Conservation (phyloP, 2,329 filamentous ascomycete genomes). For the Plectosphaerella cucumerina region DNA sequence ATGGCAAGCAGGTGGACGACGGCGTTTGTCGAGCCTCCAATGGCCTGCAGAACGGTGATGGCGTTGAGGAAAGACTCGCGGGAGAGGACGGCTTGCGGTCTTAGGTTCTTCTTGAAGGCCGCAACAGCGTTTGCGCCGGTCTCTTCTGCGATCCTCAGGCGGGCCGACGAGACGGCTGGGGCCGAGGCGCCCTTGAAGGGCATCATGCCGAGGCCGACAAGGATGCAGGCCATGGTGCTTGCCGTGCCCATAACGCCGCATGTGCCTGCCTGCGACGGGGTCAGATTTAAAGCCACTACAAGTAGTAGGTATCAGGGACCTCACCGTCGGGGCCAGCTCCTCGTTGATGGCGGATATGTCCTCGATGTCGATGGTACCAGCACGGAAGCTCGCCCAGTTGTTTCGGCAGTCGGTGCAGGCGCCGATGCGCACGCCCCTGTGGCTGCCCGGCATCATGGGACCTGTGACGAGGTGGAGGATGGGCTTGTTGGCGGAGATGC, state of each 20-base stretch:
- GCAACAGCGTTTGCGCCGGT: constrained; percentile 66
- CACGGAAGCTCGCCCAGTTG: constrained; percentile 68
- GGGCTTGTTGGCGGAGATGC: constrained; percentile 69
- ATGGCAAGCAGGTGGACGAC: constrained; percentile 86
- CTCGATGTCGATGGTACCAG: constrained; percentile 64
- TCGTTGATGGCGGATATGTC: constrained; percentile 69
- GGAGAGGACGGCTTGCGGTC: constrained; percentile 66
- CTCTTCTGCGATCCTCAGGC: constrained; percentile 76
- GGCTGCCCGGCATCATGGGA: constrained; percentile 71
- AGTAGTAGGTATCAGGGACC: constrained; percentile 12
- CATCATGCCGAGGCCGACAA: constrained; percentile 78
- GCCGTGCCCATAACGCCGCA: constrained; percentile 92
- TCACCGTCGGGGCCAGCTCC: constrained; percentile 65
- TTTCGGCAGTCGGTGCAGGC: constrained; percentile 73
- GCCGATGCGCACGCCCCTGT: constrained; percentile 59
- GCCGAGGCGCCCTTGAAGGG: constrained; percentile 74
- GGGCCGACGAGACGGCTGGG: constrained; percentile 72
- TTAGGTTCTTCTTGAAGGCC: constrained; percentile 61
- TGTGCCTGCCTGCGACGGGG: constrained; percentile 54
- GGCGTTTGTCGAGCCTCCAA: constrained; percentile 82
- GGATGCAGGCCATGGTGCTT: constrained; percentile 83
- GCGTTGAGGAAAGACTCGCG: constrained; percentile 79
- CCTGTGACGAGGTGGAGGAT: constrained; percentile 66
- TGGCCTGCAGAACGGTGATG: constrained; percentile 79
- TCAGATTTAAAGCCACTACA: background rate